Percentiles rank a stretch among this genome's conserved stretches.
These are phyloP conservation scores for Fusarium nanum DNA, from an alignment of 2,329 filamentous ascomycete species.

Conservation along the genomic window DNA sequence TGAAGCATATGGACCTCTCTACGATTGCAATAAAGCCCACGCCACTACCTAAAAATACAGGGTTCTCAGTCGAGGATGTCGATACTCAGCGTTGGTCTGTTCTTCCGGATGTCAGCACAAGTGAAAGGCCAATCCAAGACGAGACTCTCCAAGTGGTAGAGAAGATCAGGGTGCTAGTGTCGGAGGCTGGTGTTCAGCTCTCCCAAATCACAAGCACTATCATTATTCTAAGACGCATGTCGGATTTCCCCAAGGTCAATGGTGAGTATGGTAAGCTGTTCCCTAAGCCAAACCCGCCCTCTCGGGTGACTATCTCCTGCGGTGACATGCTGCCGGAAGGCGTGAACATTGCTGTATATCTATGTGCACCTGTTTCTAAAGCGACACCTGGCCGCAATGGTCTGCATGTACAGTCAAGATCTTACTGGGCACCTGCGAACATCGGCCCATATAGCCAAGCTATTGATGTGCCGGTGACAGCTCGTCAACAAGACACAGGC, in stretches of 20 bases:
- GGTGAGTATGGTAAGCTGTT: slow-evolving; percentile 81
- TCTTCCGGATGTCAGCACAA: slow-evolving; percentile 42
- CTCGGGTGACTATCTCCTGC: slow-evolving; percentile 84
- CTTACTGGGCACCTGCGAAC: slow-evolving; percentile 98
- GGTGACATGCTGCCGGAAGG: slow-evolving; percentile 72
- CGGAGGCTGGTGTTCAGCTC: slow-evolving; percentile 45
- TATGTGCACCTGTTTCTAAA: slow-evolving; percentile 55
- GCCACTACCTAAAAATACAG: slow-evolving; percentile 5
- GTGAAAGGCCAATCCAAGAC: slow-evolving; percentile 54
- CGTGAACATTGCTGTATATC: slow-evolving; percentile 70
- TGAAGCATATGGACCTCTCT: slow-evolving; percentile 13
- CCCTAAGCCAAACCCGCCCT: slow-evolving; percentile 80
- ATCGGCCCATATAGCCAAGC: slow-evolving; percentile 98
- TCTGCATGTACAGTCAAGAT: slow-evolving; percentile 90
- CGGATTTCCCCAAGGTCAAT: slow-evolving; percentile 82
- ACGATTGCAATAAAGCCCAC: slow-evolving; percentile 1
- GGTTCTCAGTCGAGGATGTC: slow-evolving; percentile 31
- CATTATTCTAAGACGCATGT: slow-evolving; percentile 82
- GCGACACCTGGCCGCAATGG: slow-evolving; percentile 60
- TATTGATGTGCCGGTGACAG: slow-evolving; percentile 62
- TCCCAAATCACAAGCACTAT: slow-evolving; percentile 64
- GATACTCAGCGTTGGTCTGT: slow-evolving; percentile 55
- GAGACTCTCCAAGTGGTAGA: slow-evolving; percentile 62
- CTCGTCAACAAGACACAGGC: slow-evolving; percentile 25
- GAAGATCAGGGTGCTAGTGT: slow-evolving; percentile 58